Percentiles rank a stretch among this genome's conserved stretches.
Conservation (phyloP, 495 filamentous ascomycete genomes). For the Hypoxylon intermedium region DNA sequence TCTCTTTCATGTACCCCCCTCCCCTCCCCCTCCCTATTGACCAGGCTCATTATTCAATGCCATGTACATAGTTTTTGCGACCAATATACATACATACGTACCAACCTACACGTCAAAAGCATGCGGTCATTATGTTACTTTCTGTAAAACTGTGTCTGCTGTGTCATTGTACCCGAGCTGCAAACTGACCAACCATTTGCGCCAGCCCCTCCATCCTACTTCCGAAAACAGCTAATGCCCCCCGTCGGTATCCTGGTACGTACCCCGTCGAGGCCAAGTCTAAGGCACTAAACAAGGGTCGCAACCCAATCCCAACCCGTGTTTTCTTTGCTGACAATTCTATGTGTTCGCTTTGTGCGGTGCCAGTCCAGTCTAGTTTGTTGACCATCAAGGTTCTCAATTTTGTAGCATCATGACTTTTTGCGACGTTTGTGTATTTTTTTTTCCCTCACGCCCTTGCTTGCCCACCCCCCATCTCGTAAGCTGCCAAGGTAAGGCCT, state of each 20-base stretch:
- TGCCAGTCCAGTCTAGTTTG: not conserved
- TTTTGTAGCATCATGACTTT: constrained; percentile 24
- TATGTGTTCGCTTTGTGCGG: constrained; percentile 21
- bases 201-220: not conserved
- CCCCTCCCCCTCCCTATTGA: too few species aligned
- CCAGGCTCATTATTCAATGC: too few species aligned
- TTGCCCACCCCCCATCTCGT: constrained; percentile 1
- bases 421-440: constrained; percentile 13
- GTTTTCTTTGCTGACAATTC: constrained; percentile 28
- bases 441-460: constrained; percentile 1
- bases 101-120: not conserved
- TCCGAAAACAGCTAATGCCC: constrained; percentile 25
- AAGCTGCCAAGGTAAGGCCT: not conserved
- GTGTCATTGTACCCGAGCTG: not conserved
- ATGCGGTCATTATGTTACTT: not conserved
- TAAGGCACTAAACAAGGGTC: not conserved
- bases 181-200: not conserved
- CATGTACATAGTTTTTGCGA: too few species aligned
- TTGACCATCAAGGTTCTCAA: constrained; percentile 43
- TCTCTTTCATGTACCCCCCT: too few species aligned
- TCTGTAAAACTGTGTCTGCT: not conserved
- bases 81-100: too few species aligned
- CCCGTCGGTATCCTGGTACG: too few species aligned
- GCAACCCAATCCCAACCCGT: constrained; percentile 13
- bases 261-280: not conserved